Conservation (phyloP, 1,284 basidiomycete genomes). For the Pascua guehoae region DNA sequence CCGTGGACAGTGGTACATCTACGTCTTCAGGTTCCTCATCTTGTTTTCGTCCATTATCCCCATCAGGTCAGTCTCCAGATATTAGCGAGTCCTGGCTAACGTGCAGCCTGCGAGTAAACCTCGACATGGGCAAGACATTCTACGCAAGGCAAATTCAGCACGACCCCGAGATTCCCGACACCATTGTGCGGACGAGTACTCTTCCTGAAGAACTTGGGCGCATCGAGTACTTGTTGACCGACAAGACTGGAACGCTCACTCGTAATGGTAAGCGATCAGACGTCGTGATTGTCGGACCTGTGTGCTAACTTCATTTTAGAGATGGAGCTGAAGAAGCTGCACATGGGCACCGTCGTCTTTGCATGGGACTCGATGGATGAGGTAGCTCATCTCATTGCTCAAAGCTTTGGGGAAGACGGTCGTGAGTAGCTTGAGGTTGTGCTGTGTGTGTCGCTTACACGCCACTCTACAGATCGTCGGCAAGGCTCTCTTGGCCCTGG, state of each 20-base stretch:
- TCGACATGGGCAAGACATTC: constrained; percentile 99
- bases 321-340: constrained; percentile 98
- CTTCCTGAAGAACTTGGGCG: constrained; percentile 94
- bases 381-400: constrained; percentile 78
- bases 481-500: constrained; percentile 34
- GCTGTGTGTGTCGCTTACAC: neutral
- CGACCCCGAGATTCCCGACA: constrained; percentile 86
- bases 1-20: constrained; percentile 91
- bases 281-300: too few relatives aligned
- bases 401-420: constrained; percentile 64
- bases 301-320: constrained; percentile 56
- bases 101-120: constrained; percentile 84
- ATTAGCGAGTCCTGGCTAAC: neutral
- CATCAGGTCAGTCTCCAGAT: constrained; percentile 67
- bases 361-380: constrained; percentile 98
- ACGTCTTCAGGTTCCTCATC: constrained; percentile 94
- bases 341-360: constrained; percentile 98
- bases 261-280: constrained; percentile 70
- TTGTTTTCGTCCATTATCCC: constrained; percentile 98
- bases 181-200: constrained; percentile 94
- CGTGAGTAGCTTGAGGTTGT: constrained; percentile 1
- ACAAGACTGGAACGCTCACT: constrained; percentile 97
- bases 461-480: constrained; percentile 18
- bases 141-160: constrained; percentile 94
- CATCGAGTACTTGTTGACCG: constrained; percentile 91